Evolutionary conservation across 2,329 filamentous ascomycete genomes (phyloP).

Genomic region (Leptosphaerulina australis): DNA sequence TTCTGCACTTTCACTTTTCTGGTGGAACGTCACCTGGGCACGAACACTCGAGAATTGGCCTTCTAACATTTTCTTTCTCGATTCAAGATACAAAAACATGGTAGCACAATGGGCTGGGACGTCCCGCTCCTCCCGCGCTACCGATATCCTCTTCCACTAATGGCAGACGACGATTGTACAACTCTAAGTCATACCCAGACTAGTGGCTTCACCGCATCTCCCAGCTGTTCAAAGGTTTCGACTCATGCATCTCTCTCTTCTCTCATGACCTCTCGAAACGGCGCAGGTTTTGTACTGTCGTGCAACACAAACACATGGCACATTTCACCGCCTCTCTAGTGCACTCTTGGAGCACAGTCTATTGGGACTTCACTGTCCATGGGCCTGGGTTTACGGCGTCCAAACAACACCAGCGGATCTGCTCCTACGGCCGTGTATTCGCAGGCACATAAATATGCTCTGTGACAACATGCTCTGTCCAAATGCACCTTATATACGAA

Average conservation of each 20-base stretch:
- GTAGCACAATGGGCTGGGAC: neutral
- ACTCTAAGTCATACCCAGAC: neutral
- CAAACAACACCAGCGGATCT: constrained; percentile 2
- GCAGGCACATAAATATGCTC: neutral
- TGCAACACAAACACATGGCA: constrained; percentile 1
- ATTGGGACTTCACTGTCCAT: constrained; percentile 6
- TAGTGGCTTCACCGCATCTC: constrained; percentile 10
- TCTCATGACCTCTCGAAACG: neutral
- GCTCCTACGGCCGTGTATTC: neutral
- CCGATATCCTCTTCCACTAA: neutral
- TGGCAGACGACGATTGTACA: neutral
- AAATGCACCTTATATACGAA: neutral
- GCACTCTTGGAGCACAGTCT: neutral
- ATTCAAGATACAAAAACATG: neutral
- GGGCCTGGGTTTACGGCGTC: constrained; percentile 12
- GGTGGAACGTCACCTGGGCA: neutral
- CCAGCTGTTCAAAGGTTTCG: neutral
- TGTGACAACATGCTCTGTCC: constrained; percentile 4
- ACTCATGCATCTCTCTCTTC: neutral
- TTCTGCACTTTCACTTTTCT: neutral
- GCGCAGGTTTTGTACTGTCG: neutral
- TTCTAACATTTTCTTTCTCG: constrained; percentile 3
- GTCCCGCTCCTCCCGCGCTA: constrained; percentile 6
- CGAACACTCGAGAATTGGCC: neutral
- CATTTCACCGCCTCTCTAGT: constrained; percentile 7